phyloP scores from a whole-genome alignment of 257 asterid genomes.

The Jasminum sambac region DNA sequence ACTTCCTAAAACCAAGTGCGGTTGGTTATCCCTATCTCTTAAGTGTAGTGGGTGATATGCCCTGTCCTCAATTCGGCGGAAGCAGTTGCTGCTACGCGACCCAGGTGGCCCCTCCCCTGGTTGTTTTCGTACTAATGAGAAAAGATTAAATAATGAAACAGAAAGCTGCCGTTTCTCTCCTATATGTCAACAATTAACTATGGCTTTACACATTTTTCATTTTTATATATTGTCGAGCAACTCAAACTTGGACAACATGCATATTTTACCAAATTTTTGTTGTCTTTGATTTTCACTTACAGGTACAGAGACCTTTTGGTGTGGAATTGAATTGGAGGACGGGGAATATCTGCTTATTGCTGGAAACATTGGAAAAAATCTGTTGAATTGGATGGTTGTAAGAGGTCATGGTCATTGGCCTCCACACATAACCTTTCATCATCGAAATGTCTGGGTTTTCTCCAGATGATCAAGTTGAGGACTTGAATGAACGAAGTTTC shows the following conservation, averaged over 20 bases:
- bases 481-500: slow-evolving; percentile 25
- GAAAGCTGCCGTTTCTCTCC: background rate
- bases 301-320: background rate
- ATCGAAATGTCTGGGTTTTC: slow-evolving; percentile 39
- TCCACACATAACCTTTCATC: slow-evolving; percentile 15
- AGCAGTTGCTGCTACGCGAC: no score
- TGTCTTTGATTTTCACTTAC: background rate
- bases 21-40: no score
- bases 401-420: slow-evolving; percentile 14
- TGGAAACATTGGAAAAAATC: background rate
- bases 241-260: background rate
- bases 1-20: no score
- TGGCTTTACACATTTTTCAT: background rate
- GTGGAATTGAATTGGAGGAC: background rate
- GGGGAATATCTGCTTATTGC: background rate
- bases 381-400: slow-evolving; percentile 20
- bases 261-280: background rate
- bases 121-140: background rate
- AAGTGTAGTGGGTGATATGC: no score
- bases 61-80: no score
- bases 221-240: background rate
- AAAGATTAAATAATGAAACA: background rate
- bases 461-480: slow-evolving; percentile 40
- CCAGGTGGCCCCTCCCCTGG: no score
- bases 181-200: background rate